Evolutionary conservation across 345 rosid genomes (phyloP), one percentile per base, ranked within the genome.

Genomic region (Dovyalis caffra): DNA sequence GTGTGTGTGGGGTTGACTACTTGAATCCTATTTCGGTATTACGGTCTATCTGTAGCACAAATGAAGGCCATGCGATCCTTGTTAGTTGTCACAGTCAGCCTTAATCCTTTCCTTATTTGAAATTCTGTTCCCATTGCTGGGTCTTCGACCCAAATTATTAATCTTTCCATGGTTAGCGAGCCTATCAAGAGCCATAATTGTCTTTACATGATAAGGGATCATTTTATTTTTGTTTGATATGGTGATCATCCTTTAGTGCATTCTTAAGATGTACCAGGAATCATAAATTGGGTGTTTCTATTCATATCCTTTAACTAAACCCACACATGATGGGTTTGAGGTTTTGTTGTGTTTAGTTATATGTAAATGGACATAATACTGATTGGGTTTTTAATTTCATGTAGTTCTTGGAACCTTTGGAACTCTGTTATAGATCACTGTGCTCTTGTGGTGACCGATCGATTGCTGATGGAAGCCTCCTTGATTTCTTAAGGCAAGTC

Each of bases 391-490:
- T 77, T 4, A 28, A 18, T 73, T 64, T 66, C 25, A 21, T 69
- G 74, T 82, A 93, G 99, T 90, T 96, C 87, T 81, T 96, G 92
- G 97, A 93, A 74, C 99, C 99, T 43, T 97, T 96, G 66, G 99
- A 96, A 81, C 94, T 93, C 68, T 92, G 98, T 78, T 96, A 93
- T 83, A 85, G 96, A 71, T 96, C 99, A 9, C 94, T 96, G 49
- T 96, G 99, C 73, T 70, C 89, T 56, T 90, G 97, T 57, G 99
- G 99, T 77, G 99, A 96, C 83, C 91, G 87, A 9, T 70, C 98
- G 57, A 93, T 96, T 79, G 98, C 99, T 70, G 99, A 96, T 79
- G 99, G 99, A 64, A 93, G 88, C 88, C 99, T 96, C 77, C 99
- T 96, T 35, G 99, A 96, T 85, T 93, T 96, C 90, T 74, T 93